Evolutionary conservation across 352 stramenopile genomes (phyloP).

Genomic region (Phytophthora cactorum): DNA sequence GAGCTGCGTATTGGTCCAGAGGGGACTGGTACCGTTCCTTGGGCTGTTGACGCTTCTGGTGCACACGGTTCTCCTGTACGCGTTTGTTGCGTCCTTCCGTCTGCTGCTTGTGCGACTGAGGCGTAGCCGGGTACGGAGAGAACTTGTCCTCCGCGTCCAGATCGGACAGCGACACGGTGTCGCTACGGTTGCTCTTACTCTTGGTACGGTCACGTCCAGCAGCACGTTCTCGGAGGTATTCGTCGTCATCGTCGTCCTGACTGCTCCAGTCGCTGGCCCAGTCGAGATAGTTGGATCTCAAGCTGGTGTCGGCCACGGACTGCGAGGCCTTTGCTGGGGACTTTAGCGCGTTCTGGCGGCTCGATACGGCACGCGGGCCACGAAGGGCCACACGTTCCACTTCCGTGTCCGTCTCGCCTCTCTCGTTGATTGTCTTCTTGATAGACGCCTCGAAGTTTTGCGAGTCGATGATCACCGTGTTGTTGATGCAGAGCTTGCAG

Average conservation of each 20-base stretch:
- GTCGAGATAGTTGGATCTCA: constrained; percentile 45
- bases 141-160: constrained; percentile 43
- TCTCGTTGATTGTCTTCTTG: constrained; percentile 23
- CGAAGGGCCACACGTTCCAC: constrained; percentile 25
- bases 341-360: constrained; percentile 28
- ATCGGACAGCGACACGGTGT: constrained; percentile 39
- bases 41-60: constrained; percentile 19
- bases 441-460: constrained; percentile 41
- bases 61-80: constrained; percentile 35
- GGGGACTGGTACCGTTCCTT: constrained; percentile 30
- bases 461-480: constrained; percentile 37
- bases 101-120: constrained; percentile 32
- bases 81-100: constrained; percentile 44
- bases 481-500: constrained; percentile 56
- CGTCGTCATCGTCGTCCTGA: constrained; percentile 43
- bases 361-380: constrained; percentile 17
- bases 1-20: constrained; percentile 32
- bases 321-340: constrained; percentile 26
- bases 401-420: constrained; percentile 29
- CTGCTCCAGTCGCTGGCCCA: constrained; percentile 47
- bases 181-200: constrained; percentile 28
- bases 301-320: constrained; percentile 34
- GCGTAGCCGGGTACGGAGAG: constrained; percentile 36
- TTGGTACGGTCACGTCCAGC: constrained; percentile 12
- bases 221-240: constrained; percentile 37